Percentiles rank a stretch among this genome's conserved stretches.
Evolutionary conservation across 2,329 filamentous ascomycete genomes (phyloP).

Genomic region (Colletotrichum gigasporum): DNA sequence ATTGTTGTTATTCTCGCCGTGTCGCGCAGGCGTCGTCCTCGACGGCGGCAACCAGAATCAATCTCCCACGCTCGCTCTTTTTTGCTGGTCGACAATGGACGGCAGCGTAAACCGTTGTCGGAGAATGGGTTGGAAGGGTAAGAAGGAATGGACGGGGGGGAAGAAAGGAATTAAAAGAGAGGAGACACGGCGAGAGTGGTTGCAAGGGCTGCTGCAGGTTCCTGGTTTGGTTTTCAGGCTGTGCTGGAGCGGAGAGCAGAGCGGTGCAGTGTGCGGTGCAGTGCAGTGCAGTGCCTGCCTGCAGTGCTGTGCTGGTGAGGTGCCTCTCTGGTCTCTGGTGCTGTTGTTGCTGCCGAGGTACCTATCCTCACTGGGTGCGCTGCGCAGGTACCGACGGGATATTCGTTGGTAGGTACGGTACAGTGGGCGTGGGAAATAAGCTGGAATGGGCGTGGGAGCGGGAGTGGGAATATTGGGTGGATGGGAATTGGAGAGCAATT

Average conservation of each 20-base stretch:
- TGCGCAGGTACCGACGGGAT: too few species aligned
- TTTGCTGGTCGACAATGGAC: constrained; percentile 11
- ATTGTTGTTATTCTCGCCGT: constrained; percentile 7
- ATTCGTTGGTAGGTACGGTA: too few species aligned
- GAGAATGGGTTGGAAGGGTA: constrained; percentile 14
- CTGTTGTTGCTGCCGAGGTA: too few species aligned
- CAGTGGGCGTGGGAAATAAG: too few species aligned
- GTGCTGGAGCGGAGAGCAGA: too few species aligned
- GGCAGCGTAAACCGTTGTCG: constrained; percentile 14
- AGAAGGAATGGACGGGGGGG: constrained; percentile 18
- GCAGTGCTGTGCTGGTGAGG: too few species aligned
- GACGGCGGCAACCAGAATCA: neutral
- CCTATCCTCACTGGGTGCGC: neutral
- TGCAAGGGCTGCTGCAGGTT: constrained; percentile 6
- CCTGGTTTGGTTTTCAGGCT: neutral
- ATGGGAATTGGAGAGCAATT: neutral
- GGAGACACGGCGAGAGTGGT: neutral
- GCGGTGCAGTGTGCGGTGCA: neutral
- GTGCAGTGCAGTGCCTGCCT: neutral
- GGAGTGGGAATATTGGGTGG: neutral
- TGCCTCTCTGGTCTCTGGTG: too few species aligned
- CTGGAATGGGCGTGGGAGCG: neutral
- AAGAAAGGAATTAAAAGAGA: constrained; percentile 26
- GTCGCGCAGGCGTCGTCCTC: neutral
- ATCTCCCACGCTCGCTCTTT: neutral